Evolutionary conservation across 305 asterid species (phyloP).

Genomic region (Fraxinus velutina): DNA sequence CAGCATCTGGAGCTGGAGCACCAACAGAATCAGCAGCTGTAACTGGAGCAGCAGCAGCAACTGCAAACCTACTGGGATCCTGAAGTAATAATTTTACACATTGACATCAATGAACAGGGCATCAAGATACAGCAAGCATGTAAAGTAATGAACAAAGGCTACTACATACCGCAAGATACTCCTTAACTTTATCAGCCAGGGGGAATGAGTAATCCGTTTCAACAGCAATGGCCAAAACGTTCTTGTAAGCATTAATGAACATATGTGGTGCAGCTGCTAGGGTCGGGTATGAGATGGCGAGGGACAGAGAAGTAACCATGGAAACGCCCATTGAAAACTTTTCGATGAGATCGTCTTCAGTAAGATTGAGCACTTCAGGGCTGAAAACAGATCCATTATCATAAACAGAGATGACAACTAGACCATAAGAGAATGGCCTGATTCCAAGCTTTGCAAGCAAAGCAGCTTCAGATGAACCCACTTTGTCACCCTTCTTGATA

Average conservation of each 20-base stretch:
- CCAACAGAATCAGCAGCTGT: slow-evolving; percentile 4
- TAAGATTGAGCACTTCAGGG: too few relatives aligned
- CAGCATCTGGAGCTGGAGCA: not conserved
- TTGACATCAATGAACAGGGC: not conserved
- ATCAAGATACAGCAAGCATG: not conserved
- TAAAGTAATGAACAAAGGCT: not conserved
- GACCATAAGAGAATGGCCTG: slow-evolving; percentile 36
- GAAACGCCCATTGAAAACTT: slow-evolving; percentile 23
- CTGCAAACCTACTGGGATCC: slow-evolving; percentile 30
- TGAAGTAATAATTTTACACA: not conserved
- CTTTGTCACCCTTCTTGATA: slow-evolving; percentile 32
- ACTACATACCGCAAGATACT: slow-evolving; percentile 27
- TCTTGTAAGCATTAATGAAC: too few relatives aligned
- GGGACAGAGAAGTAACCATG: slow-evolving; percentile 18
- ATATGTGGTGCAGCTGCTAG: too few relatives aligned
- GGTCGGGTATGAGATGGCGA: slow-evolving; percentile 16
- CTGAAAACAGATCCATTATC: slow-evolving; percentile 32
- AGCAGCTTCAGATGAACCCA: slow-evolving; percentile 35
- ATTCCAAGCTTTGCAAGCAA: slow-evolving; percentile 31
- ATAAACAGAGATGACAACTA: slow-evolving; percentile 18
- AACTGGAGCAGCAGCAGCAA: slow-evolving; percentile 3
- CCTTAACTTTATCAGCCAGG: slow-evolving; percentile 24
- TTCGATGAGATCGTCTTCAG: slow-evolving; percentile 13
- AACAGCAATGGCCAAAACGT: too few relatives aligned
- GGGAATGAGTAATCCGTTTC: too few relatives aligned